These are phyloP conservation scores for Candida berthetii DNA, from an alignment of 805 yeast genomes.

Conservation along the genomic window DNA sequence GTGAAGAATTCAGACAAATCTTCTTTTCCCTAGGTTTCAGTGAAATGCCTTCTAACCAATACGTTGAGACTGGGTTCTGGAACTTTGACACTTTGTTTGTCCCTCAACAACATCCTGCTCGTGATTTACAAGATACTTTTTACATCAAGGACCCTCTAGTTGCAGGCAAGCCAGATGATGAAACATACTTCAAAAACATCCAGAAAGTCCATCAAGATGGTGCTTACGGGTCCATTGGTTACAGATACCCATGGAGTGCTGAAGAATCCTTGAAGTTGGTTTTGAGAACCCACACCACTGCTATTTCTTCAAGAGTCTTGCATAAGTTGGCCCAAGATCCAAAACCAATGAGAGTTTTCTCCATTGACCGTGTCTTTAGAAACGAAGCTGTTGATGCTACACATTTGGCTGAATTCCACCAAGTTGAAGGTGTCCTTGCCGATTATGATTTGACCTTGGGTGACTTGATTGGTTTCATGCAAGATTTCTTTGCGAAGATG, in stretches of 20 bases:
- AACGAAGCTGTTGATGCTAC: constrained; percentile 99
- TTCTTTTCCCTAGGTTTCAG: constrained; percentile 97
- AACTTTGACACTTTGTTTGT: constrained; percentile 94
- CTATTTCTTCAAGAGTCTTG: constrained; percentile 84
- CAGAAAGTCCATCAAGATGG: constrained; percentile 85
- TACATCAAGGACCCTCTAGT: constrained; percentile 87
- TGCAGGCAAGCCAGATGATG: constrained; percentile 82
- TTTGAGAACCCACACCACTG: constrained; percentile 95
- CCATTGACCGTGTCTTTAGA: constrained; percentile 97
- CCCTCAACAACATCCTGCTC: constrained; percentile 99
- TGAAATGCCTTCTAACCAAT: constrained; percentile 98
- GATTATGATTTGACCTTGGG: constrained; percentile 94
- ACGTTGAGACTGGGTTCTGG: constrained; percentile 99
- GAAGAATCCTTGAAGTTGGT: constrained; percentile 89
- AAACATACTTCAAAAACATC: constrained; percentile 69
- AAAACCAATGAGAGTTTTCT: constrained; percentile 84
- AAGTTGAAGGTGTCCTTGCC: constrained; percentile 98
- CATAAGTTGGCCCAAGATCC: constrained; percentile 85
- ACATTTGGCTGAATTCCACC: constrained; percentile 98
- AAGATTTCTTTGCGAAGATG: constrained; percentile 93
- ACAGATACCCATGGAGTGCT: constrained; percentile 95
- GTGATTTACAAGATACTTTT: constrained; percentile 98
- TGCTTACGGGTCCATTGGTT: constrained; percentile 91
- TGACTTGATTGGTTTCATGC: constrained; percentile 97
- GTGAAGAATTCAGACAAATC: constrained; percentile 96